phyloP scores from a whole-genome alignment of 208 protist genomes.

The Trypanosoma scelopori region DNA sequence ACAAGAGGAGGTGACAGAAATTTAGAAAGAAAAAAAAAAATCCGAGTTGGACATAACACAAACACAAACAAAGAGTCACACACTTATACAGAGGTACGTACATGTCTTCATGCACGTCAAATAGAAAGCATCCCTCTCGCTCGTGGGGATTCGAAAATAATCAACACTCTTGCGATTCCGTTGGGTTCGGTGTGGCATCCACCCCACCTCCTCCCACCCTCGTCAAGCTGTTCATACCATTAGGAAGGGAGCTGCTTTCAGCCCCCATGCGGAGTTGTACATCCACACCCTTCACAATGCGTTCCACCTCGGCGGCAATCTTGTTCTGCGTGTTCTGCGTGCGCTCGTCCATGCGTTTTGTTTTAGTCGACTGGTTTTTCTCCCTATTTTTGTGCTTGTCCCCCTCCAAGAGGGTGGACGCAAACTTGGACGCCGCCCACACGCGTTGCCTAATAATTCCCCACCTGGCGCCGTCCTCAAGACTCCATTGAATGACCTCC shows the following conservation, averaged over 20 bases:
- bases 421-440: conserved; percentile 4
- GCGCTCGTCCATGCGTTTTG: conserved; percentile 23
- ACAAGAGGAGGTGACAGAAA: no score
- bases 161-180: background rate
- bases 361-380: conserved; percentile 10
- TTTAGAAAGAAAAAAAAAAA: no score
- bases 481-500: conserved; percentile 62
- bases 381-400: conserved; percentile 7
- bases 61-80: no score
- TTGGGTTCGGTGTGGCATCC: conserved; percentile 1
- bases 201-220: background rate
- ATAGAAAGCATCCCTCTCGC: no score
- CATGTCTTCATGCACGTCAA: no score
- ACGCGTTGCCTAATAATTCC: conserved; percentile 22
- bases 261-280: background rate
- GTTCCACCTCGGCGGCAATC: conserved; percentile 28
- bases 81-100: no score
- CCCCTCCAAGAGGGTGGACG: conserved; percentile 2
- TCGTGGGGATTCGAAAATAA: background rate
- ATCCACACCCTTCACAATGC: conserved; percentile 22
- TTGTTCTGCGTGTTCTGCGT: conserved; percentile 28
- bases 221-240: background rate
- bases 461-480: conserved; percentile 27
- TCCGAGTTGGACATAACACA: no score
- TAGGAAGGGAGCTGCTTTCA: background rate